Conservation (phyloP, 495 filamentous ascomycete genomes). For the Chaetomium tenue region DNA sequence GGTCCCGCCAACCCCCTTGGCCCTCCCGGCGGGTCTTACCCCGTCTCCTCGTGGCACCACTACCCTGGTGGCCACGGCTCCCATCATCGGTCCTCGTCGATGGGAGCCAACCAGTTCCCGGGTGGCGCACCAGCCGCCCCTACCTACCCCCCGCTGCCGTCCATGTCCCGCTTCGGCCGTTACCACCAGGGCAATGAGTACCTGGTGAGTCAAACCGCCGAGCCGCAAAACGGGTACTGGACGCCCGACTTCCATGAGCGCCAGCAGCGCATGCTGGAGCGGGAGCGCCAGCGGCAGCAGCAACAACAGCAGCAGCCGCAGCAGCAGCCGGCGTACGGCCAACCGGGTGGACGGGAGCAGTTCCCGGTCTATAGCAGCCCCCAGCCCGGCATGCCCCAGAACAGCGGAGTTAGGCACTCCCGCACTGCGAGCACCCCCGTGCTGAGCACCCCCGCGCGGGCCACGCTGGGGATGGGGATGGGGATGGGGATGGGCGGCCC, state of each 20-base stretch:
- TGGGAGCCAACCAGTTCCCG: background rate
- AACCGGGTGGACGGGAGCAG: background rate
- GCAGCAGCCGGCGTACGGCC: too few species aligned
- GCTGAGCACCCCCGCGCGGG: slow-evolving; percentile 35
- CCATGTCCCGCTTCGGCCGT: background rate
- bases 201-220: background rate
- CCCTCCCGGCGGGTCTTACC: background rate
- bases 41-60: background rate
- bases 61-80: background rate
- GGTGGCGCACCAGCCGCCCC: background rate
- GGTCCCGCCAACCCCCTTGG: background rate
- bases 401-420: slow-evolving; percentile 31
- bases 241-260: background rate
- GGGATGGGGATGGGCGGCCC: too few species aligned
- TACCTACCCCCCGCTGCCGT: background rate
- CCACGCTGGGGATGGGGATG: background rate
- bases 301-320: too few species aligned
- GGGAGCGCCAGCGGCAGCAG: background rate
- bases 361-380: background rate
- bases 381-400: slow-evolving; percentile 1
- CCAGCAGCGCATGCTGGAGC: background rate
- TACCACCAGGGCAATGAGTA: background rate
- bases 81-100: background rate
- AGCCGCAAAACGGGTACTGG: background rate
- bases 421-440: slow-evolving; percentile 40